These are phyloP conservation scores for Gracilariopsis chorda DNA, from an alignment of 23 red algal species.

Conservation along the genomic window DNA sequence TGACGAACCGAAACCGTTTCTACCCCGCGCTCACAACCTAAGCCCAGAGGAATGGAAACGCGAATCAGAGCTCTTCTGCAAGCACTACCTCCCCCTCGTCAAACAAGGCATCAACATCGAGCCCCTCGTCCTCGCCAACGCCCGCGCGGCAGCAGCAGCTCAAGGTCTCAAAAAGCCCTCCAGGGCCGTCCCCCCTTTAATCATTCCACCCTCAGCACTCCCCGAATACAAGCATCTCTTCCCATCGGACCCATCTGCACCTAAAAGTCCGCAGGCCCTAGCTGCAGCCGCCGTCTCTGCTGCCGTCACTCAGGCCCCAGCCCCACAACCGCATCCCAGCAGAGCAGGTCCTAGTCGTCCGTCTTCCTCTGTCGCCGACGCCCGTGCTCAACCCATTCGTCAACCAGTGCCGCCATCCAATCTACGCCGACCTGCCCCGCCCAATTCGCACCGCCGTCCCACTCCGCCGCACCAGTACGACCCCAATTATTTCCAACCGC, in stretches of 20 bases:
- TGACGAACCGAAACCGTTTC: neutral
- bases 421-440: no score
- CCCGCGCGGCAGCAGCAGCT: neutral
- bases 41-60: neutral
- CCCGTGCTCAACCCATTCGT: no score
- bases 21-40: neutral
- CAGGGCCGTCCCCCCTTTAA: neutral
- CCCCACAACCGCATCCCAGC: neutral
- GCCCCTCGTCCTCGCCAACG: neutral
- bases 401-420: no score
- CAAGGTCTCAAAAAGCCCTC: neutral
- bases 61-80: neutral
- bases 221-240: neutral
- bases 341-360: neutral
- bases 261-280: neutral
- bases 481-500: no score
- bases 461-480: no score
- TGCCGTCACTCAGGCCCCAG: neutral
- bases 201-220: neutral
- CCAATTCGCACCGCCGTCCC: no score
- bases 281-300: neutral
- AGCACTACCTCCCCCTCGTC: neutral
- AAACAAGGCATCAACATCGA: neutral
- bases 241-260: neutral
- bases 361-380: neutral